A percentile compares a stretch with the other conserved stretches of the same genome.
Evolutionary conservation across 306 rosid genomes (phyloP).

Genomic region (Betula pendula): DNA sequence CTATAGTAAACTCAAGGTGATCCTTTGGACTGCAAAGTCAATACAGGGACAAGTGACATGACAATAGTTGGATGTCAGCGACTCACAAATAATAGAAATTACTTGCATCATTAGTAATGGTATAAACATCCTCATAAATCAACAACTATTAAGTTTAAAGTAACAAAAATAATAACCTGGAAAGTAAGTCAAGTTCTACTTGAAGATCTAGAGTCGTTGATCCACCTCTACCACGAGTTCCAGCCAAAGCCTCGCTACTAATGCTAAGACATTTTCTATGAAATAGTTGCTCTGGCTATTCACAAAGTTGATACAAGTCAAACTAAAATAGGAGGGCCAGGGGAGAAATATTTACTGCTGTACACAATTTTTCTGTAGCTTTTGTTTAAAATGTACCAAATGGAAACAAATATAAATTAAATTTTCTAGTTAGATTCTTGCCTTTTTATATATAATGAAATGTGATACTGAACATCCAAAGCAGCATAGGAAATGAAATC

Average conservation of each 20-base stretch:
- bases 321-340: constrained; percentile 29
- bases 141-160: constrained; percentile 3
- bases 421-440: not conserved
- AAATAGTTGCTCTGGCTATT: constrained; percentile 99
- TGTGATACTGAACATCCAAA: not conserved
- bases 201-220: constrained; percentile 64
- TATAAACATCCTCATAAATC: not conserved
- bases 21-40: constrained; percentile 69
- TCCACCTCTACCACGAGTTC: constrained; percentile 89
- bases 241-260: constrained; percentile 93
- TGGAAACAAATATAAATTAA: not conserved
- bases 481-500: not conserved
- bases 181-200: constrained; percentile 81
- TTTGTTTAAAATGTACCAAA: not conserved
- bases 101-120: constrained; percentile 1
- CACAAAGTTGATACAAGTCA: constrained; percentile 54
- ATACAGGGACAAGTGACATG: constrained; percentile 16
- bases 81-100: constrained; percentile 11
- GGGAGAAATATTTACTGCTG: constrained; percentile 20
- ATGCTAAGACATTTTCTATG: constrained; percentile 81
- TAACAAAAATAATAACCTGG: constrained; percentile 58
- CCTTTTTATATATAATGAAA: not conserved
- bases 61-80: constrained; percentile 10
- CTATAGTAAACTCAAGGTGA: constrained; percentile 88
- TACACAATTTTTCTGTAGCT: not conserved